Base-by-base conservation (phyloP, 2,329 filamentous ascomycete species). In the Passalora sequoiae region DNA sequence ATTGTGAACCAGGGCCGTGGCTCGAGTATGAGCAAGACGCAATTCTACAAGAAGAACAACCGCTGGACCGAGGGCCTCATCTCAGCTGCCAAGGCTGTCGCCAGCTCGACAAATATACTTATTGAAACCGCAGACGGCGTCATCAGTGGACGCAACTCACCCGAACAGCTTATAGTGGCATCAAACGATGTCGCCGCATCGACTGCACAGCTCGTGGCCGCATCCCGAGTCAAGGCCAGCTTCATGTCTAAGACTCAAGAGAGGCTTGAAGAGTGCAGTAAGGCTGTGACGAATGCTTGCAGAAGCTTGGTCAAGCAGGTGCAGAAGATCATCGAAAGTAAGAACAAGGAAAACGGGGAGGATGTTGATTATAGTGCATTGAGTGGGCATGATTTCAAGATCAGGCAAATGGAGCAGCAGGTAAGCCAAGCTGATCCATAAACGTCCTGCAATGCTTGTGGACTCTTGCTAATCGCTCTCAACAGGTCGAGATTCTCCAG, bases 31-130 rank as follows among this genome's bases (percentile, higher is more conserved):
- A 94, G 88, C 32, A 80, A 83, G 45, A 94, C 89, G 2, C 89
- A 89, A 17, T 98, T 98, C 68, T 98, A 98, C 81, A 97, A 97
- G 78, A 97, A 97, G 75, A 96, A 98, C 77, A 98, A 97, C 70
- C 81, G 92, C 40, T 98, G 92, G 92, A 98, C 92, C 0, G 92
- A 98, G 63, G 92, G 92, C 36, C 80, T 98, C 48, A 96, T 98
- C 63, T 95, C 88, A 27, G 92, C 92, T 1, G 91, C 92, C 53
- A 98, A 98, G 71, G 92, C 92, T 1, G 92, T 98, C 13, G 92
- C 92, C 3, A 78, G 78, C 1, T 94, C 89, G 12, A 98, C 92
- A 8, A 97, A 96, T 70, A 92, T 84, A 30, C 79, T 98, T 55
- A 98, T 98, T 60, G 92, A 98, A 74, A 98, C 92, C 5, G 92